These are phyloP conservation scores for Grosmannia penicillata DNA, from an alignment of 2,329 filamentous ascomycete genomes.

Conservation along the genomic window DNA sequence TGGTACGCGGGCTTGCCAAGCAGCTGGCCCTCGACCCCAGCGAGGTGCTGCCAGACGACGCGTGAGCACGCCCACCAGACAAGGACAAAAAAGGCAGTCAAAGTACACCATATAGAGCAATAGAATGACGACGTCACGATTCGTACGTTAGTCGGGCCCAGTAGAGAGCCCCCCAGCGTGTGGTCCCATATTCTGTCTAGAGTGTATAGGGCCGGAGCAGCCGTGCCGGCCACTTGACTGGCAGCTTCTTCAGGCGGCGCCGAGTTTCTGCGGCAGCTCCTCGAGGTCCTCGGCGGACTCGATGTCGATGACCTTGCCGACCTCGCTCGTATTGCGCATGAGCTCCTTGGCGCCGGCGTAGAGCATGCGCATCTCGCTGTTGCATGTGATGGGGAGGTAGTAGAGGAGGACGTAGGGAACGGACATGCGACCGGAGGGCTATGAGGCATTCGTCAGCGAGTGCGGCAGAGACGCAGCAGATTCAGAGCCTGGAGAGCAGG, in stretches of 20 bases:
- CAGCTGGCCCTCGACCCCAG: conserved; percentile 50
- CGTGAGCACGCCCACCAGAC: no score
- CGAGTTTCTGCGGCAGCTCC: conserved; percentile 57
- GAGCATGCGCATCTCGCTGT: conserved; percentile 74
- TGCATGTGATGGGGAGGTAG: conserved; percentile 87
- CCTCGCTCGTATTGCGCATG: conserved; percentile 85
- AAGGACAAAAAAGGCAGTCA: no score
- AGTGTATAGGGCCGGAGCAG: no score
- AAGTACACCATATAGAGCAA: no score
- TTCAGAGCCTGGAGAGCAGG: not conserved
- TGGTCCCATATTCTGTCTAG: no score
- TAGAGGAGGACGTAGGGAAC: conserved; percentile 92
- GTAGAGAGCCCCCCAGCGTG: no score
- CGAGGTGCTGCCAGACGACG: conserved; percentile 29
- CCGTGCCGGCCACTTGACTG: not conserved
- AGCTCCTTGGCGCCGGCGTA: conserved; percentile 94
- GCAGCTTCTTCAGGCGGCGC: conserved; percentile 13
- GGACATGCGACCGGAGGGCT: conserved; percentile 70
- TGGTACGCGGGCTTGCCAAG: conserved; percentile 58
- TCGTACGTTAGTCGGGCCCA: no score
- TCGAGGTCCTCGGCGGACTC: conserved; percentile 67
- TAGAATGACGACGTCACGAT: no score
- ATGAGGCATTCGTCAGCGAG: conserved; percentile 1
- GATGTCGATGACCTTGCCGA: conserved; percentile 76
- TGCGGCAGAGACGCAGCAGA: not conserved